Evolutionary conservation across 495 filamentous ascomycete species (phyloP).

Genomic region (Viridothelium virens): DNA sequence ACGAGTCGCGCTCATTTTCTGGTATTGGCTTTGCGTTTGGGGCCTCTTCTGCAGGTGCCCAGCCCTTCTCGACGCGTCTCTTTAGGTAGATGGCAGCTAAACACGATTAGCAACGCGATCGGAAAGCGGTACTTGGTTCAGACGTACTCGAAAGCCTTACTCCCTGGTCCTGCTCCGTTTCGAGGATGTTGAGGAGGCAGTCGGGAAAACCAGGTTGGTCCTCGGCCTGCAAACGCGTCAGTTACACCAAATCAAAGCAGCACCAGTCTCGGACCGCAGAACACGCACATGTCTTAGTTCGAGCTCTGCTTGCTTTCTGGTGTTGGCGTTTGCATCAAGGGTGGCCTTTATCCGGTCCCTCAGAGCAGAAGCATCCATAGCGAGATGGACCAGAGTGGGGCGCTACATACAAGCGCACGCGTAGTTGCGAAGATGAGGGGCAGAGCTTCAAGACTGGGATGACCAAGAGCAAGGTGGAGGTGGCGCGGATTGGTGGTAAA

Average conservation of each 20-base stretch:
- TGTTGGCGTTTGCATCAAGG: slow-evolving; percentile 75
- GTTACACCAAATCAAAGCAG: background rate
- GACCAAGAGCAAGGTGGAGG: background rate
- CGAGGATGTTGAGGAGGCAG: slow-evolving; percentile 81
- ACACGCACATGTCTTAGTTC: slow-evolving; percentile 84
- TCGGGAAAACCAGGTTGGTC: slow-evolving; percentile 82
- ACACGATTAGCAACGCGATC: slow-evolving; percentile 21
- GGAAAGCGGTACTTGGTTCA: slow-evolving; percentile 11
- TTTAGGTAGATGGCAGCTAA: slow-evolving; percentile 95
- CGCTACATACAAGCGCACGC: background rate
- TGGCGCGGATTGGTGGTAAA: background rate
- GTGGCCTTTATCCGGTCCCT: slow-evolving; percentile 83
- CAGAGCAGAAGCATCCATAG: slow-evolving; percentile 82
- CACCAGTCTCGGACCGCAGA: slow-evolving; percentile 9
- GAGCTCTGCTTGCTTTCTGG: slow-evolving; percentile 76
- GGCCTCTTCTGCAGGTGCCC: slow-evolving; percentile 67
- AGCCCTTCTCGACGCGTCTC: slow-evolving; percentile 86
- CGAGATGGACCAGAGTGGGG: background rate
- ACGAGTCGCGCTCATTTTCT: slow-evolving; percentile 80
- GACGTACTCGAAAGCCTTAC: slow-evolving; percentile 79
- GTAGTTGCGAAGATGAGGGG: background rate
- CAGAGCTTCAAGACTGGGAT: background rate
- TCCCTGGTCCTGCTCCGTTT: slow-evolving; percentile 72
- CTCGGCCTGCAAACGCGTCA: slow-evolving; percentile 61
- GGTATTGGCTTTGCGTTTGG: slow-evolving; percentile 56